Percentiles rank a stretch among this genome's conserved stretches.
These are phyloP conservation scores for Hansenula lynferdii DNA, from an alignment of 1,139 yeast genomes.

Conservation along the genomic window DNA sequence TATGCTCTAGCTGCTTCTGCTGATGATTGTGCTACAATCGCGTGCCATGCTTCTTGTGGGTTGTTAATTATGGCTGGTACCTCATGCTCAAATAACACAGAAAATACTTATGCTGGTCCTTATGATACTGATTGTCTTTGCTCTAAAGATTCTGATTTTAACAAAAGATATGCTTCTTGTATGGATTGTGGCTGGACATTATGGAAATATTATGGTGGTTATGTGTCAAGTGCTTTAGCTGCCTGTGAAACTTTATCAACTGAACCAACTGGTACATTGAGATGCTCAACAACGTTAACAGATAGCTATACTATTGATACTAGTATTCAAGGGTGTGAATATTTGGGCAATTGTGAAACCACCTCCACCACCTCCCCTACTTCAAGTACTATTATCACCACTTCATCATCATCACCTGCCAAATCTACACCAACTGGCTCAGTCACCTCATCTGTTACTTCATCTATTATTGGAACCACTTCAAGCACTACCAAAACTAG, in stretches of 20 bases:
- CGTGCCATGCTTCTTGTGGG: constrained; percentile 18
- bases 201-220: constrained; percentile 22
- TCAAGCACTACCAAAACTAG: constrained; percentile 2
- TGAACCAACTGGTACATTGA: constrained; percentile 21
- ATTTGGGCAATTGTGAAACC: constrained; percentile 5
- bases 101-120: constrained; percentile 18
- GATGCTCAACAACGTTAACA: constrained; percentile 13
- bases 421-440: constrained; percentile 3
- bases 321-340: constrained; percentile 3
- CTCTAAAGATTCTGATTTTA: constrained; percentile 13
- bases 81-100: constrained; percentile 11
- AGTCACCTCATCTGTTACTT: constrained; percentile 3
- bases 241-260: constrained; percentile 15
- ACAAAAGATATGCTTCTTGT: constrained; percentile 17
- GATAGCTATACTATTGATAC: constrained; percentile 8
- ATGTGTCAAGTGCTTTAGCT: constrained; percentile 18
- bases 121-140: constrained; percentile 21
- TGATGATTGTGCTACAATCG: constrained; percentile 14
- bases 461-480: constrained; percentile 2
- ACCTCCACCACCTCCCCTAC: constrained; percentile 8
- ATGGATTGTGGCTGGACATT: constrained; percentile 25
- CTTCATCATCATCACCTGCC: constrained; percentile 3
- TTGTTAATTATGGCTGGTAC: constrained; percentile 11
- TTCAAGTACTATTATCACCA: not conserved
- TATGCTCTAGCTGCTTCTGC: constrained; percentile 13